Conservation (phyloP, 1,284 basidiomycete species). For the Heterobasidion annosum region DNA sequence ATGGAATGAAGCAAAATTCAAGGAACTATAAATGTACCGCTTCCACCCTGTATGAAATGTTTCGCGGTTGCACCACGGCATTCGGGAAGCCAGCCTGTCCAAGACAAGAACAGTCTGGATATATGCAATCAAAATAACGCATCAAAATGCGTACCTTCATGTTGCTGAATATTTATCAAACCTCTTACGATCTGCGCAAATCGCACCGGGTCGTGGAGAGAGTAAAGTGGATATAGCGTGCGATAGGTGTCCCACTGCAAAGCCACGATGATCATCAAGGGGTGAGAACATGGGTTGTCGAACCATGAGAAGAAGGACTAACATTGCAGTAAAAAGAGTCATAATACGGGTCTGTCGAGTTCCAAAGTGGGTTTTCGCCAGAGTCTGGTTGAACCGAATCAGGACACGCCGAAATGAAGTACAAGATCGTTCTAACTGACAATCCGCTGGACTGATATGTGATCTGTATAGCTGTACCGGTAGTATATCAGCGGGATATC, state of each 20-base stretch:
- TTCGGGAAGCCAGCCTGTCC: constrained; percentile 51
- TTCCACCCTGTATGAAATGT: constrained; percentile 54
- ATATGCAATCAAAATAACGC: not conserved
- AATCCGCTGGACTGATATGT: constrained; percentile 61
- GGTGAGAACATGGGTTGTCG: not conserved
- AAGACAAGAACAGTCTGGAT: not conserved
- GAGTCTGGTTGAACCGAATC: constrained; percentile 32
- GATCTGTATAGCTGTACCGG: constrained; percentile 44
- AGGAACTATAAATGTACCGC: constrained; percentile 32
- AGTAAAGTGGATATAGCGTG: constrained; percentile 49
- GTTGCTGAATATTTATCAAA: constrained; percentile 57
- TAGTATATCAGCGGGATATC: too few relatives aligned
- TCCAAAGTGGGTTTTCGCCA: constrained; percentile 63
- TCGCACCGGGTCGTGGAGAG: constrained; percentile 49
- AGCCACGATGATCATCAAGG: not conserved
- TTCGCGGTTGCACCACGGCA: constrained; percentile 42
- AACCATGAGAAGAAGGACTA: constrained; percentile 11
- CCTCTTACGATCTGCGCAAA: constrained; percentile 51
- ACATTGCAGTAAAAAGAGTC: constrained; percentile 67
- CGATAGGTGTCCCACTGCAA: constrained; percentile 57
- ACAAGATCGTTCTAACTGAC: constrained; percentile 21
- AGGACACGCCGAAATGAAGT: not conserved
- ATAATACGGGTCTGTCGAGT: constrained; percentile 55
- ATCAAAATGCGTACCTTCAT: constrained; percentile 37
- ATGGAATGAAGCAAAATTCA: not conserved